Conservation (phyloP, 2,329 filamentous ascomycete species). For the Septoria petroselini region DNA sequence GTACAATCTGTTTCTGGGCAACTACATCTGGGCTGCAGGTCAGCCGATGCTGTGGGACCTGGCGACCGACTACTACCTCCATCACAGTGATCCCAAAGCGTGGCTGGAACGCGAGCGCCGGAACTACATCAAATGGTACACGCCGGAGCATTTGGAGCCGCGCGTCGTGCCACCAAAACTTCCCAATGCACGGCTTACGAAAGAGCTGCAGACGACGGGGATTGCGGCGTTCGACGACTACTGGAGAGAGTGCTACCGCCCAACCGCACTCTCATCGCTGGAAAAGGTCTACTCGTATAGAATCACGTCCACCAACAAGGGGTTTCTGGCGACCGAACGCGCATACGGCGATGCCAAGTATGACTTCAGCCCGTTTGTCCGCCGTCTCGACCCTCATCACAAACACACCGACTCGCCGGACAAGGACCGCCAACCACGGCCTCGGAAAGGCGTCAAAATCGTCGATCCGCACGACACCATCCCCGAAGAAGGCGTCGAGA, state of each 20-base stretch:
- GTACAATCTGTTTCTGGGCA: conserved; percentile 94
- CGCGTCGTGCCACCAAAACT: conserved; percentile 54
- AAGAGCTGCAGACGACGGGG: conserved; percentile 18
- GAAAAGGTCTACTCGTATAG: conserved; percentile 89
- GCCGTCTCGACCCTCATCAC: conserved; percentile 52
- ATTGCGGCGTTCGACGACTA: conserved; percentile 80
- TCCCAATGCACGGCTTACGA: conserved; percentile 2
- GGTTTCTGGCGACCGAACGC: conserved; percentile 69
- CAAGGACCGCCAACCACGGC: conserved; percentile 54
- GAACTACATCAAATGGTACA: conserved; percentile 89
- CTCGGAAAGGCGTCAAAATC: conserved; percentile 66
- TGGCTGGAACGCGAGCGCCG: conserved; percentile 62
- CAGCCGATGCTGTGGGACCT: conserved; percentile 98
- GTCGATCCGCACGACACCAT: conserved; percentile 53
- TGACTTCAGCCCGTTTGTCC: conserved; percentile 83
- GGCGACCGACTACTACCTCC: conserved; percentile 90
- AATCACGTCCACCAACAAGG: conserved; percentile 77
- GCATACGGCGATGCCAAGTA: conserved; percentile 66
- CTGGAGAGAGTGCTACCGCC: conserved; percentile 96
- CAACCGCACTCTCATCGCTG: conserved; percentile 81
- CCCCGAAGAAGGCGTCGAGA: conserved; percentile 1
- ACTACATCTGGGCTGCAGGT: conserved; percentile 83
- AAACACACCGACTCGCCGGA: conserved; percentile 53
- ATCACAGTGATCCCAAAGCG: conserved; percentile 76
- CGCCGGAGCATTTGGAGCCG: conserved; percentile 65